phyloP scores from a whole-genome alignment of 306 rosid genomes.

The Vachellia pachyceras region DNA sequence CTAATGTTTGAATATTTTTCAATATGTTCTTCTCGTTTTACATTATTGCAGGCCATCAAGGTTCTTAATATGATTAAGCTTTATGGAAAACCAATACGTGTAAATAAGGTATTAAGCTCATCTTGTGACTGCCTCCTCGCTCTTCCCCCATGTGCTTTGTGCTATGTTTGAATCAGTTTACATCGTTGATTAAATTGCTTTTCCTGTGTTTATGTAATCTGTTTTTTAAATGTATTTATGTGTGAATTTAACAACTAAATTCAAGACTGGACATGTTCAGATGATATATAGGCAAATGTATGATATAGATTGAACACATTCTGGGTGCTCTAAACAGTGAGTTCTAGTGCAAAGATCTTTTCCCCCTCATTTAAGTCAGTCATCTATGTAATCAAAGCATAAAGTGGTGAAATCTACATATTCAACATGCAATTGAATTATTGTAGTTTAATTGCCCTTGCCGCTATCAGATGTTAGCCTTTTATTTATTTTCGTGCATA shows the following conservation, averaged over 20 bases:
- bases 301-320: not conserved
- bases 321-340: not conserved
- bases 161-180: not conserved
- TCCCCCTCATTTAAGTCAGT: not conserved
- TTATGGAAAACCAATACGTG: constrained; percentile 96
- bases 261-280: not conserved
- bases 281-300: not conserved
- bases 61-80: constrained; percentile 97
- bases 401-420: not conserved
- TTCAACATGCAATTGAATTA: not conserved
- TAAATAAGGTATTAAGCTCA: constrained; percentile 71
- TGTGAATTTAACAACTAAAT: not conserved
- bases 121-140: not conserved
- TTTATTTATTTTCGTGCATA: not conserved
- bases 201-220: not conserved
- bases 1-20: constrained; percentile 9
- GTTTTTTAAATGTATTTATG: not conserved
- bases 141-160: not conserved
- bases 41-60: constrained; percentile 78
- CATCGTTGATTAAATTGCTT: not conserved
- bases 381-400: not conserved
- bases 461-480: not conserved
- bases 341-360: not conserved
- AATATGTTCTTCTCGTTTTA: not conserved
- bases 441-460: not conserved